phyloP scores from a whole-genome alignment of 495 filamentous ascomycete genomes.

The Annulohypoxylon maeteangense region DNA sequence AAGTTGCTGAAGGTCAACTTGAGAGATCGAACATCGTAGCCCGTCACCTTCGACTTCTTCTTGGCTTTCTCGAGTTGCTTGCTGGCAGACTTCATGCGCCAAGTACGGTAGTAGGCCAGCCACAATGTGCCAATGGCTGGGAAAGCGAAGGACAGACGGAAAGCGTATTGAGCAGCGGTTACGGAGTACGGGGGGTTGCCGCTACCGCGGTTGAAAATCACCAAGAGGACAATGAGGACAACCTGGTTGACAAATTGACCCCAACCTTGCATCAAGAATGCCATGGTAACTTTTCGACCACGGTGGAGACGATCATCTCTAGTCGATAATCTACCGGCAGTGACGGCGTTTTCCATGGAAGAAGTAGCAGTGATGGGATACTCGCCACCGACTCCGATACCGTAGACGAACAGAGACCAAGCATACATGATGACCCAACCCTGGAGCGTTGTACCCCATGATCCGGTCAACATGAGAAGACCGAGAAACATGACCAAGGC shows the following conservation, averaged over 20 bases:
- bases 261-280: slow-evolving; percentile 98
- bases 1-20: slow-evolving; percentile 80
- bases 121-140: slow-evolving; percentile 89
- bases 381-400: slow-evolving; percentile 90
- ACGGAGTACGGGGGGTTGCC: slow-evolving; percentile 78
- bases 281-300: slow-evolving; percentile 89
- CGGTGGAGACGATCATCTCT: slow-evolving; percentile 91
- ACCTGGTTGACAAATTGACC: slow-evolving; percentile 93
- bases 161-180: slow-evolving; percentile 81
- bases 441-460: slow-evolving; percentile 83
- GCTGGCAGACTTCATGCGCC: slow-evolving; percentile 80
- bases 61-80: slow-evolving; percentile 80
- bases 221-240: slow-evolving; percentile 79
- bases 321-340: slow-evolving; percentile 85
- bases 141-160: slow-evolving; percentile 84
- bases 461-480: slow-evolving; percentile 84
- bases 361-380: slow-evolving; percentile 97
- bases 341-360: slow-evolving; percentile 90
- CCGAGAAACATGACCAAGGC: slow-evolving; percentile 92
- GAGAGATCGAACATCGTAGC: slow-evolving; percentile 86
- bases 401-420: slow-evolving; percentile 90
- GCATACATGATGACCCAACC: slow-evolving; percentile 95
- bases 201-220: slow-evolving; percentile 80
- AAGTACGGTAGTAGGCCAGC: slow-evolving; percentile 90
- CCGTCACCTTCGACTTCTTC: slow-evolving; percentile 85